Evolutionary conservation across 192 early-diverging fungal species (phyloP).

Genomic region (Dispira parvispora): DNA sequence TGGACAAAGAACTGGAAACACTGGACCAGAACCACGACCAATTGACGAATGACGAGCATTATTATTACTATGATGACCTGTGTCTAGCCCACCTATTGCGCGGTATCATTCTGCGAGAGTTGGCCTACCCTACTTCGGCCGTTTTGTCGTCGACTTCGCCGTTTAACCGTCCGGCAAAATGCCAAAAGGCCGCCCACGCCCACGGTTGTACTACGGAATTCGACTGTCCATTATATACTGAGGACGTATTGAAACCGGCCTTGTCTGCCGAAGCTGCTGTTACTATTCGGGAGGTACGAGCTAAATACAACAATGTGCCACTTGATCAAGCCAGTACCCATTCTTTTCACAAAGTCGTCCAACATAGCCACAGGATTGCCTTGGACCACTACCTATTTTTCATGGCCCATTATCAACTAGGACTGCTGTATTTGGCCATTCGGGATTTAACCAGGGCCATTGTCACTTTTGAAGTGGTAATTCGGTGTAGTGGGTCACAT

Average conservation of each 20-base stretch:
- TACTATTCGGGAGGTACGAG: not conserved
- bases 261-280: constrained; percentile 8
- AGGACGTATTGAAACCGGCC: not conserved
- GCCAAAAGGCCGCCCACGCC: constrained; percentile 12
- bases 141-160: constrained; percentile 13
- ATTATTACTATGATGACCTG: constrained; percentile 56
- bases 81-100: constrained; percentile 55
- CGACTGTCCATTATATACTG: not conserved
- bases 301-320: constrained; percentile 11
- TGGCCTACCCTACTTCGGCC: constrained; percentile 20
- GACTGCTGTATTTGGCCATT: constrained; percentile 21
- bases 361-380: constrained; percentile 33
- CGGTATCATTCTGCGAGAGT: constrained; percentile 42
- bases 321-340: constrained; percentile 17
- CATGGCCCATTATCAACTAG: constrained; percentile 37
- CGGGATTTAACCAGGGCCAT: constrained; percentile 22
- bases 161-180: constrained; percentile 12
- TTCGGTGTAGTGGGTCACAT: constrained; percentile 21
- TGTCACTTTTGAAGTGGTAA: constrained; percentile 29
- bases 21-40: constrained; percentile 17
- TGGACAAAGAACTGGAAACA: constrained; percentile 27
- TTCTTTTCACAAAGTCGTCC: constrained; percentile 29
- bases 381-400: constrained; percentile 47
- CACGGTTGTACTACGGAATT: not conserved
- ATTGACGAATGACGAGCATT: constrained; percentile 9